These are phyloP conservation scores for Cryphonectria carpinicola DNA, from an alignment of 2,329 filamentous ascomycete genomes.

Conservation along the genomic window DNA sequence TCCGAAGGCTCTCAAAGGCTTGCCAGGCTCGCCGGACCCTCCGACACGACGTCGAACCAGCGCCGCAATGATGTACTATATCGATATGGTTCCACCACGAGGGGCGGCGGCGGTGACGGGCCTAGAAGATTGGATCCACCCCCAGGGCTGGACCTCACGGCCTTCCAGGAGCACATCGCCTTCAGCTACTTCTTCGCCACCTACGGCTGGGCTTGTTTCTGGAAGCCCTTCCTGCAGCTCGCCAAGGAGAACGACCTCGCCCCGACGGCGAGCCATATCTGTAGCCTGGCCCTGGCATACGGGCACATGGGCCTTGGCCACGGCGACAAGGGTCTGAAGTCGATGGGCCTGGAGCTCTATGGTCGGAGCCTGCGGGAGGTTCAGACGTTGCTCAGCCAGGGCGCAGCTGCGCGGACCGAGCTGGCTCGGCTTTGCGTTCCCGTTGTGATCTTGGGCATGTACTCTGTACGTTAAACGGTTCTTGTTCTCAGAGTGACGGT, in stretches of 20 bases:
- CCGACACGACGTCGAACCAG: background rate
- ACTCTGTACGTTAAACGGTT: conserved; percentile 23
- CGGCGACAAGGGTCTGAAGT: conserved; percentile 23
- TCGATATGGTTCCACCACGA: background rate
- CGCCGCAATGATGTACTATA: background rate
- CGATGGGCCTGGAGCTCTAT: conserved; percentile 28
- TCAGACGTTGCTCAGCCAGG: conserved; percentile 23
- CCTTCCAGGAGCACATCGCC: conserved; percentile 36
- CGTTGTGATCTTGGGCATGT: conserved; percentile 28
- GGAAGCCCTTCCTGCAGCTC: conserved; percentile 35
- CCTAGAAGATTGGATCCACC: conserved; percentile 9
- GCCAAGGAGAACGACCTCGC: conserved; percentile 29
- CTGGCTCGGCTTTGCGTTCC: conserved; percentile 26
- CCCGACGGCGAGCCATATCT: conserved; percentile 30
- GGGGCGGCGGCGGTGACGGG: background rate
- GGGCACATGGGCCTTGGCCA: conserved; percentile 28
- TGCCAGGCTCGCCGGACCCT: conserved; percentile 28
- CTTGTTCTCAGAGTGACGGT: background rate
- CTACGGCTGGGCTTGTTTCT: conserved; percentile 38
- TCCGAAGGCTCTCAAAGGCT: conserved; percentile 33
- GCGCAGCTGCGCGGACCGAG: conserved; percentile 12
- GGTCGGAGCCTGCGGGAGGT: conserved; percentile 26
- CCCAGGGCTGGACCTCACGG: conserved; percentile 31
- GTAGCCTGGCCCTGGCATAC: conserved; percentile 30
- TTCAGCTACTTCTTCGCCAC: conserved; percentile 36